These are phyloP conservation scores for Backusella liffmaniae DNA, from an alignment of 192 early-diverging fungal species.

Conservation along the genomic window DNA sequence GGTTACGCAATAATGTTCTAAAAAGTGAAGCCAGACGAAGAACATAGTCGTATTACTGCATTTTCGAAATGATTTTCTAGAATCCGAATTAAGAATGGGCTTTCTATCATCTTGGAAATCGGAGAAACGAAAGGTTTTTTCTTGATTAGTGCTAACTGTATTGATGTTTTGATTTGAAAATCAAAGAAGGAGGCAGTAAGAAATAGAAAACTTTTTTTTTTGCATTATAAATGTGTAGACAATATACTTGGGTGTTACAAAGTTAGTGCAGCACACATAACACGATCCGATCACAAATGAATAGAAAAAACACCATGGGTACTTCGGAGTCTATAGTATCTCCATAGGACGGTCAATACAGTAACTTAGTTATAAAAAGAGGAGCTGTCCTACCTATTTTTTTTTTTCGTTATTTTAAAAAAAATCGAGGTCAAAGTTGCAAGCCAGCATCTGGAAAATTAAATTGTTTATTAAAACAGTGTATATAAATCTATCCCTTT, in stretches of 20 bases:
- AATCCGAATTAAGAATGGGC: not conserved
- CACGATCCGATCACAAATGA: not conserved
- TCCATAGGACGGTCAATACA: not conserved
- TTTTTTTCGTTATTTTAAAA: not conserved
- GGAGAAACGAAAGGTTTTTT: not conserved
- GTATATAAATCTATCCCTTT: not conserved
- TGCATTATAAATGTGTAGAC: not conserved
- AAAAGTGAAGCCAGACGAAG: not conserved
- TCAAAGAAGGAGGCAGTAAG: not conserved
- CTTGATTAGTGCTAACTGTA: not conserved
- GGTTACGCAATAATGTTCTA: not conserved
- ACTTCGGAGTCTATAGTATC: not conserved
- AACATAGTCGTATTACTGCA: not conserved
- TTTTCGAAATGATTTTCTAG: not conserved
- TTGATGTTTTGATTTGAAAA: not conserved
- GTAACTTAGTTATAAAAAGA: conserved; percentile 1
- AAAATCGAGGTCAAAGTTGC: conserved; percentile 3
- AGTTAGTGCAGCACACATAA: not conserved
- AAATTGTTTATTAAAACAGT: conserved; percentile 1
- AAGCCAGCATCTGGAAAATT: conserved; percentile 5
- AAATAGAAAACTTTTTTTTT: not conserved
- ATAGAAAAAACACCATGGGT: not conserved
- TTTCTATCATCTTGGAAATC: not conserved
- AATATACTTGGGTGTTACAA: not conserved
- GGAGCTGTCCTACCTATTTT: not conserved